Conservation (phyloP, 495 filamentous ascomycete species). For the Staphylotrichum tortipilum region DNA sequence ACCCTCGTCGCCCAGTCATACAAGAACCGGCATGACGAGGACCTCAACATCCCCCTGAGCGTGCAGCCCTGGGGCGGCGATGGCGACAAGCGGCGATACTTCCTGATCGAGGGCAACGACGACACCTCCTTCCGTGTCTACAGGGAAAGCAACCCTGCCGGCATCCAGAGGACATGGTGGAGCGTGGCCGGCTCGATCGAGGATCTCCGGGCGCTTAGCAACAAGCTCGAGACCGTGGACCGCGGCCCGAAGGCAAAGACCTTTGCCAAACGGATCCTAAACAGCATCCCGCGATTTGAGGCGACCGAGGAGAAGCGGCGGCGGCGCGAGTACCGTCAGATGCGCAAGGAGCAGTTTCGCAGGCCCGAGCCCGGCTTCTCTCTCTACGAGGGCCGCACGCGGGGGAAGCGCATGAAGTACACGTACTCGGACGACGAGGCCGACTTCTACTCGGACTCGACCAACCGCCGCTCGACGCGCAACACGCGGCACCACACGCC, state of each 20-base stretch:
- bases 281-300: constrained; percentile 87
- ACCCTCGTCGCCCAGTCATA: constrained; percentile 77
- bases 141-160: constrained; percentile 77
- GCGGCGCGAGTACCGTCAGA: constrained; percentile 81
- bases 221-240: constrained; percentile 65
- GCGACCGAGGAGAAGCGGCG: constrained; percentile 93
- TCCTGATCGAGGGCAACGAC: constrained; percentile 86
- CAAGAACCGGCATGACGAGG: constrained; percentile 86
- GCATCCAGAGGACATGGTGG: constrained; percentile 78
- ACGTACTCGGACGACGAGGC: constrained; percentile 90
- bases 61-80: constrained; percentile 93
- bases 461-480: constrained; percentile 62
- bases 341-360: constrained; percentile 77
- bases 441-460: constrained; percentile 60
- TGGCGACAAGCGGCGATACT: constrained; percentile 84
- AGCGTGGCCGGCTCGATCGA: constrained; percentile 85
- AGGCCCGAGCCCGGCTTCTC: constrained; percentile 86
- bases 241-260: constrained; percentile 68
- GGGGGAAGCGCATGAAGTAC: constrained; percentile 91
- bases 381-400: constrained; percentile 89
- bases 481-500: constrained; percentile 66
- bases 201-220: constrained; percentile 64
- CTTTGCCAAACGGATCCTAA: constrained; percentile 66
- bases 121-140: constrained; percentile 94
- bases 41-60: constrained; percentile 84